Percentiles rank a stretch among this genome's conserved stretches.
phyloP scores from a whole-genome alignment of 495 filamentous ascomycete genomes.

The Aspergillus panamensis region DNA sequence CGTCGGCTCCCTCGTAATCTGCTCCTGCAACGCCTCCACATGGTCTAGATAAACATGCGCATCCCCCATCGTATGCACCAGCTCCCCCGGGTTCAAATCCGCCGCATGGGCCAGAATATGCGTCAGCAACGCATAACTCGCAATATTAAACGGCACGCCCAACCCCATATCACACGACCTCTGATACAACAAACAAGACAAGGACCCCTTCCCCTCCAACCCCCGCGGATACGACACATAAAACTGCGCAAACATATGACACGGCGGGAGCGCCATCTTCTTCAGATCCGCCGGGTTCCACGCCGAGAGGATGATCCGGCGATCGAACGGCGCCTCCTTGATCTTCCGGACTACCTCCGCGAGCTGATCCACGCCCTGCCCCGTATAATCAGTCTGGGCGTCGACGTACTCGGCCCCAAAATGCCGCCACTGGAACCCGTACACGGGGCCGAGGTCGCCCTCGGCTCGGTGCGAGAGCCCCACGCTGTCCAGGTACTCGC shows the following conservation, averaged over 20 bases:
- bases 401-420: conserved; percentile 89
- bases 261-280: conserved; percentile 93
- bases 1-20: conserved; percentile 75
- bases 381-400: conserved; percentile 74
- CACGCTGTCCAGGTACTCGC: conserved; percentile 78
- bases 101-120: conserved; percentile 90
- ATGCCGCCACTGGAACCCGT: conserved; percentile 98
- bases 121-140: conserved; percentile 84
- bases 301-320: conserved; percentile 81
- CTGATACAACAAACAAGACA: conserved; percentile 88
- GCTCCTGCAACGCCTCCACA: conserved; percentile 76
- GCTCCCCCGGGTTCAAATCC: conserved; percentile 73
- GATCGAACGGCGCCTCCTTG: conserved; percentile 75
- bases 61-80: conserved; percentile 95
- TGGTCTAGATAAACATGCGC: conserved; percentile 94
- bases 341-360: conserved; percentile 82
- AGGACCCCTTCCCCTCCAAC: conserved; percentile 50
- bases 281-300: conserved; percentile 88
- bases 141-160: conserved; percentile 97
- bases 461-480: conserved; percentile 74
- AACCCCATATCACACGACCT: conserved; percentile 96
- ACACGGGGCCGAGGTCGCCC: conserved; percentile 92
- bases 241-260: conserved; percentile 99
- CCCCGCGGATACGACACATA: conserved; percentile 76
- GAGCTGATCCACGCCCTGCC: conserved; percentile 88